Evolutionary conservation across 768 basidiomycete genomes (phyloP), one percentile per base, ranked within the genome.

Genomic region (Peribolospora baueri): DNA sequence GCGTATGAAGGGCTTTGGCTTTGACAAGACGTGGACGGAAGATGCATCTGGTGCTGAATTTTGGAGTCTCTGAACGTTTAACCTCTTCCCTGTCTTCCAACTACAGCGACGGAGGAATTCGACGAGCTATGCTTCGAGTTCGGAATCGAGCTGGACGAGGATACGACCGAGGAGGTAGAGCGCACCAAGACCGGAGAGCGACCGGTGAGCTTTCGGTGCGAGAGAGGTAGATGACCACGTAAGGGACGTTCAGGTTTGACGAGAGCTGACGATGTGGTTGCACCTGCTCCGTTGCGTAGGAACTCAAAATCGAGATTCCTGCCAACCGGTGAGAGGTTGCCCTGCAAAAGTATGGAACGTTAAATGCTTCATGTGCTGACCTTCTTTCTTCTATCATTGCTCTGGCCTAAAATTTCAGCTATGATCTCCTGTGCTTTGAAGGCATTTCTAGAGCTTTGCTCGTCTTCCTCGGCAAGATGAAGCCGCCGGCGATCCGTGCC

Each of bases 261-360:
- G 25, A 25, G 25, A 25, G 25, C 25, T 25, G 25, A 25, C 25
- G 25, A 25, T 25, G 25, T 1, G 25, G 25, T 25, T 25, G 25
- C 25, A 25, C 25, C 25, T 25, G 25, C 25, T 25, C 25, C 25
- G 25, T 25, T 25, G 25, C 25, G 13, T 63, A 95, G 80, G 86
- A 93, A 84, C 72, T 98, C 62, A 98, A 97, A 75, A 93, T 98
- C 62, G 93, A 98, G 68, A 76, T 95, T 48, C 90, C 93, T 48
- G 93, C 93, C n/a, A 98, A 98, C 68, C 80, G 88, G 87, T 77
- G 55, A 56, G 62, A 48, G 42, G 46, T 13, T 9, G 10, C 9
- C 36, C n/a, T 11, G 11, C 10, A n/a, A n/a, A 11, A 51, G 25
- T 41, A 53, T 40, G 8, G 25, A 14, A 38, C 7, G 52, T 49